Conservation (phyloP, 768 basidiomycete species). For the Holtermanniella nyarrowii region DNA sequence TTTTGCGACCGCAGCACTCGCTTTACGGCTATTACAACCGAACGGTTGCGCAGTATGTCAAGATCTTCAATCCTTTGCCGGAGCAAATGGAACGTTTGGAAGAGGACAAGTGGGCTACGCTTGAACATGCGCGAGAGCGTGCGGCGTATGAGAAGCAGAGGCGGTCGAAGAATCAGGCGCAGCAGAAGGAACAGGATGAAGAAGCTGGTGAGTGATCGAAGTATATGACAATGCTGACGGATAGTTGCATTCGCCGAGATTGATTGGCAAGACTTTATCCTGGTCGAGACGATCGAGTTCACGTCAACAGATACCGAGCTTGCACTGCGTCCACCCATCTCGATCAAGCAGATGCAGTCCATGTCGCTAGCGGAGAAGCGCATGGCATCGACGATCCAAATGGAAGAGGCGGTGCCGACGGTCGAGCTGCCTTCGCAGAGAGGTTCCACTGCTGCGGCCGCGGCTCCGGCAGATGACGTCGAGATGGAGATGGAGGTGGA, state of each 20-base stretch:
- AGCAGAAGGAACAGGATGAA: constrained; percentile 83
- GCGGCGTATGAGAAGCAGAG: constrained; percentile 83
- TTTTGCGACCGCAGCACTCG: constrained; percentile 88
- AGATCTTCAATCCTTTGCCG: constrained; percentile 69
- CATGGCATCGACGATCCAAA: constrained; percentile 98
- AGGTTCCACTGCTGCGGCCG: constrained; percentile 41
- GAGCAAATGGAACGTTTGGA: constrained; percentile 48
- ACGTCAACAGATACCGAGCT: constrained; percentile 69
- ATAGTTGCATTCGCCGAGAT: constrained; percentile 80
- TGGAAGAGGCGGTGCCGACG: constrained; percentile 53
- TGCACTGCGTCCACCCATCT: constrained; percentile 95
- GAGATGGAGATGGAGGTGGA: constrained; percentile 72
- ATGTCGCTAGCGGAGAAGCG: constrained; percentile 96
- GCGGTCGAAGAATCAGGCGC: constrained; percentile 71
- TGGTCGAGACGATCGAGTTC: constrained; percentile 79
- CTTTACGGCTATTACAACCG: constrained; percentile 95
- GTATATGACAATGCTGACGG: background rate
- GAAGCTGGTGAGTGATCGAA: constrained; percentile 52
- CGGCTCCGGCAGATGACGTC: constrained; percentile 56
- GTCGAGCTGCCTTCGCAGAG: background rate
- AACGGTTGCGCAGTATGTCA: constrained; percentile 90
- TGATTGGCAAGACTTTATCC: constrained; percentile 98
- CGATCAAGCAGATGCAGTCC: constrained; percentile 81
- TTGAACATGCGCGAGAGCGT: constrained; percentile 64
- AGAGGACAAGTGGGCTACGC: constrained; percentile 62